Percentiles rank a stretch among this genome's conserved stretches.
These are phyloP conservation scores for Phaffomyces thermotolerans DNA, from an alignment of 805 yeast species.

Conservation along the genomic window DNA sequence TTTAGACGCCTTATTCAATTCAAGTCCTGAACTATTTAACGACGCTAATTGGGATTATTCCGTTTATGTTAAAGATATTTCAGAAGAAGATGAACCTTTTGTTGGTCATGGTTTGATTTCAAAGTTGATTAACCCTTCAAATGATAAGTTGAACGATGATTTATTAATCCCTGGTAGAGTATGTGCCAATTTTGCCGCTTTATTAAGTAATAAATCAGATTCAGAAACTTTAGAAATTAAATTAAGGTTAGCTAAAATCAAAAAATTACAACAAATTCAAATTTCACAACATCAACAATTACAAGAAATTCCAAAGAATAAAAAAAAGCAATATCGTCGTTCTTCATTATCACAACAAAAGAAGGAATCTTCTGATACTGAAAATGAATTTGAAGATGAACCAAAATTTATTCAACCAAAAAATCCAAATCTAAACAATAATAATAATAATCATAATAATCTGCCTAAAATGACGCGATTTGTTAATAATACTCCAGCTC, in stretches of 20 bases:
- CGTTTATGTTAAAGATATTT: slow-evolving; percentile 38
- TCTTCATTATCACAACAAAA: slow-evolving; percentile 10
- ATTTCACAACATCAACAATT: slow-evolving; percentile 3
- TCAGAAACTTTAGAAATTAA: slow-evolving; percentile 51
- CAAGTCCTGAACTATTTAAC: slow-evolving; percentile 38
- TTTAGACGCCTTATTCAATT: slow-evolving; percentile 35
- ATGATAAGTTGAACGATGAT: slow-evolving; percentile 13
- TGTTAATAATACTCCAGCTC: slow-evolving; percentile 39
- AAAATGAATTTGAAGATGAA: slow-evolving; percentile 15
- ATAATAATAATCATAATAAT: slow-evolving; percentile 1
- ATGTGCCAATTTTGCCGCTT: slow-evolving; percentile 48
- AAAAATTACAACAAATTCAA: slow-evolving; percentile 2
- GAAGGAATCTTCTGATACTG: slow-evolving; percentile 15
- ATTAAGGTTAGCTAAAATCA: slow-evolving; percentile 33
- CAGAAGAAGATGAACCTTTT: slow-evolving; percentile 46
- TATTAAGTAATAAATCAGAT: slow-evolving; percentile 29
- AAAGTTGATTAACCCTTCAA: slow-evolving; percentile 20
- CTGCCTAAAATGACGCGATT: slow-evolving; percentile 22
- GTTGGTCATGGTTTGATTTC: slow-evolving; percentile 39
- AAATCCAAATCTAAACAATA: background rate
- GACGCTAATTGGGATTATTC: slow-evolving; percentile 38
- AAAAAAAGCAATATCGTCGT: slow-evolving; percentile 4
- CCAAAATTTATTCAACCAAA: slow-evolving; percentile 8
- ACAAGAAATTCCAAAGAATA: slow-evolving; percentile 1
- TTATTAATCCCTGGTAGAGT: slow-evolving; percentile 48